phyloP scores from a whole-genome alignment of 768 basidiomycete species.

The Kwoniella dendrophila region DNA sequence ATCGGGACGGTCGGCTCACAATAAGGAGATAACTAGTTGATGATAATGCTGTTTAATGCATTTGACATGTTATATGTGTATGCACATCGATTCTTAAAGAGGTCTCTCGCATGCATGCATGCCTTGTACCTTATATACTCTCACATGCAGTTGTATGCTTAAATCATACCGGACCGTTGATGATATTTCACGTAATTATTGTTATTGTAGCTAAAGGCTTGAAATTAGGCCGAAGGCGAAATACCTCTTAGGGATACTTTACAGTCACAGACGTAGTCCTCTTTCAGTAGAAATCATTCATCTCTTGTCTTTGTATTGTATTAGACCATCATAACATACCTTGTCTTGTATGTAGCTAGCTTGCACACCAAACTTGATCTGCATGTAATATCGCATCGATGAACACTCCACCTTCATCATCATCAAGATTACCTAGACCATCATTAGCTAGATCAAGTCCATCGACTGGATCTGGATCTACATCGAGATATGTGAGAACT shows the following conservation, averaged over 20 bases:
- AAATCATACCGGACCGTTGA: neutral
- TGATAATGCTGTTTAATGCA: no score
- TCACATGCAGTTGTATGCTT: no score
- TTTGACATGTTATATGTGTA: no score
- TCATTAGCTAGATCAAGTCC: slow-evolving; percentile 7
- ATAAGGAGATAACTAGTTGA: no score
- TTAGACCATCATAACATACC: neutral
- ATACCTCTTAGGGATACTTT: neutral
- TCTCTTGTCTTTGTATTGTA: neutral
- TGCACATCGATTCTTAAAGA: no score
- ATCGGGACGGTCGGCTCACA: no score
- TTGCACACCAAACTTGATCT: neutral
- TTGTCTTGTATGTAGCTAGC: neutral
- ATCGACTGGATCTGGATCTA: no score
- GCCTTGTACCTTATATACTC: no score
- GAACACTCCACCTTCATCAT: slow-evolving; percentile 17
- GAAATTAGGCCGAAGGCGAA: neutral
- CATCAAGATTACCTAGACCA: slow-evolving; percentile 17
- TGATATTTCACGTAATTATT: neutral
- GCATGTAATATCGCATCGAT: neutral
- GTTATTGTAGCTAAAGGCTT: no score
- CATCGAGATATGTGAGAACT: slow-evolving; percentile 3
- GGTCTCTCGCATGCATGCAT: no score
- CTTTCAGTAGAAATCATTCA: neutral
- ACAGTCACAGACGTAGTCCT: neutral